Evolutionary conservation across 2,329 filamentous ascomycete genomes (phyloP), one percentile per base, ranked within the genome.

Genomic region (Curvularia spicifera): DNA sequence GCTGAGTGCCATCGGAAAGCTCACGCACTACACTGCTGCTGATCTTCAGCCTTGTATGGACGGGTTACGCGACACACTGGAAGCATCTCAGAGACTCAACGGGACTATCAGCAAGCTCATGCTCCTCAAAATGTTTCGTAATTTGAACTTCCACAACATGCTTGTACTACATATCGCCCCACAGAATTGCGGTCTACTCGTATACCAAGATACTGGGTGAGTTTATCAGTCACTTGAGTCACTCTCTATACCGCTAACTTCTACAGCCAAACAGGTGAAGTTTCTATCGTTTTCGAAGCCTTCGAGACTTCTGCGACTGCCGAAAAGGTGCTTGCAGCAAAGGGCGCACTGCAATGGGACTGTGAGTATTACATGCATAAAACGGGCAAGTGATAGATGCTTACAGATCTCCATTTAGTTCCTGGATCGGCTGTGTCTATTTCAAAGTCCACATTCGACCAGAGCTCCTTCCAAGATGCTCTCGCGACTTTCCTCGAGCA

Each of bases 291-390:
- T 55, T 83, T 89, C 46, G 87, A 90, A 69, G 79, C 79, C 0
- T 89, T 89, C 54, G 87, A 90, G 68, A 79, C 83, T 0, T 87
- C 86, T 0, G 78, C 88, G 0, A 68, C 69, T 0, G 84, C 83
- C 1, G 78, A 84, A 43, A 73, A 80, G 13, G 83, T 88, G 0
- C 76, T 89, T 1, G 79, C 80, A 0, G 73, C 84, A 0, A 72
- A 83, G 20, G 79, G 79, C 26, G 81, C 85, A 1, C 71, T 90
- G 0, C 66, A 78, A 55, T 87, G 87, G 81, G 79, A 83, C 18
- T 90, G 55, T 57, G 20, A 48, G 55, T 57, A 1, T 7, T 39
- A 2, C 20, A 28, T 13, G 13, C 12, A 8, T 22, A 12, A 5
- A 6, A 13, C 9, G 13, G n/a, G 22, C 35, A 28, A 28, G 15